Percentiles rank a stretch among this genome's conserved stretches.
phyloP scores from a whole-genome alignment of 1,284 basidiomycete genomes.

The Sanghuangporus weigelae region DNA sequence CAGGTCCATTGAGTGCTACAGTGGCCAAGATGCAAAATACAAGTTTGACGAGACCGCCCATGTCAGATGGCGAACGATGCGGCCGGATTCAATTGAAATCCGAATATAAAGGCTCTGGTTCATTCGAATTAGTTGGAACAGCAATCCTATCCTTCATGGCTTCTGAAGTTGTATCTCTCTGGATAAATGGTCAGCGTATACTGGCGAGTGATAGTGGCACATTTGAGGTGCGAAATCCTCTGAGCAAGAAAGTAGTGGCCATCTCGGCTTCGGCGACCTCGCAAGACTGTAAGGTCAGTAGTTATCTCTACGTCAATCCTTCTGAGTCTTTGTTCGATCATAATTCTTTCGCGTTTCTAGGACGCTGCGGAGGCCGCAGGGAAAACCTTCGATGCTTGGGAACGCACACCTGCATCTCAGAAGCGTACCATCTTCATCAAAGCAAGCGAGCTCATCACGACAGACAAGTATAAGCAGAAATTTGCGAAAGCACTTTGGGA shows the following conservation, averaged over 20 bases:
- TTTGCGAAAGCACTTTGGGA: constrained; percentile 30
- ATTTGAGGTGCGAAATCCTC: constrained; percentile 43
- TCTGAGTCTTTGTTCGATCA: background rate
- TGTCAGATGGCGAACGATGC: too few relatives aligned
- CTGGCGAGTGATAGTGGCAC: constrained; percentile 35
- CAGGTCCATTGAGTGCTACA: too few relatives aligned
- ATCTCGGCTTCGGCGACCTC: constrained; percentile 39
- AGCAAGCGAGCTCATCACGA: constrained; percentile 39
- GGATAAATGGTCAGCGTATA: constrained; percentile 30
- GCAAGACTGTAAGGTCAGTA: constrained; percentile 35
- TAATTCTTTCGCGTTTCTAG: background rate
- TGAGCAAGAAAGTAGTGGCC: constrained; percentile 36
- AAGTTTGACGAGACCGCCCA: too few relatives aligned
- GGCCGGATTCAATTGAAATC: too few relatives aligned
- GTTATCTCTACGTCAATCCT: background rate
- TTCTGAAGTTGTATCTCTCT: constrained; percentile 17
- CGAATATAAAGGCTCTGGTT: background rate
- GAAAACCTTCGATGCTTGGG: constrained; percentile 46
- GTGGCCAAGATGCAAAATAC: too few relatives aligned
- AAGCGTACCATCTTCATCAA: constrained; percentile 41
- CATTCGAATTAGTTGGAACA: too few relatives aligned
- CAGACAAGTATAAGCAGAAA: constrained; percentile 37
- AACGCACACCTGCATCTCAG: constrained; percentile 31
- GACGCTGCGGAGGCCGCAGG: constrained; percentile 43
- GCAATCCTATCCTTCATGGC: constrained; percentile 1